Evolutionary conservation across 495 filamentous ascomycete species (phyloP).

Genomic region (Mycothermus thermophilus): DNA sequence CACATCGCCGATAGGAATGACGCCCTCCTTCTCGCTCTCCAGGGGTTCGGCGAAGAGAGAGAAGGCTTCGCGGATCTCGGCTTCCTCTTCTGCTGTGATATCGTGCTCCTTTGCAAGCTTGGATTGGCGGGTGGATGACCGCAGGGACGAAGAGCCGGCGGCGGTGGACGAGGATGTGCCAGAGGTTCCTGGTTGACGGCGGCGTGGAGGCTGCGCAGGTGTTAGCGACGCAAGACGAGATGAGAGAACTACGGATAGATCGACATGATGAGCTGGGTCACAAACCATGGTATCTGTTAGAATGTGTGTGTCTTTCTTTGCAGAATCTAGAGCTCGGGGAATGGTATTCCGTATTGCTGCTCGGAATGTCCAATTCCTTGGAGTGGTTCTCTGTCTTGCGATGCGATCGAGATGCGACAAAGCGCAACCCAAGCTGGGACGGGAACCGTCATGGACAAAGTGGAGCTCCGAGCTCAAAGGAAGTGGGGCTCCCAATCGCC

Average conservation of each 20-base stretch:
- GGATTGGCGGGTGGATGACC: slow-evolving; percentile 35
- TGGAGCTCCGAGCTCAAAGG: not conserved
- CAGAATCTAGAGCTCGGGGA: not conserved
- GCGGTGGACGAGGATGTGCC: slow-evolving; percentile 11
- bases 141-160: slow-evolving; percentile 9
- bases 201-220: slow-evolving; percentile 26
- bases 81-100: slow-evolving; percentile 68
- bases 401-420: slow-evolving; percentile 4
- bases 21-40: slow-evolving; percentile 53
- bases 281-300: no score
- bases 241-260: no score
- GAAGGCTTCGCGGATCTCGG: slow-evolving; percentile 84
- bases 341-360: not conserved
- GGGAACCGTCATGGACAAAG: not conserved
- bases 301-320: no score
- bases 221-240: no score
- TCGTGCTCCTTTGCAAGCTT: slow-evolving; percentile 82
- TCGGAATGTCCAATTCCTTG: not conserved
- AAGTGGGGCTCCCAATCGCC: slow-evolving; percentile 5
- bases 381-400: no score
- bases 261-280: no score
- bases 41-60: slow-evolving; percentile 61
- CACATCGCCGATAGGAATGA: slow-evolving; percentile 65
- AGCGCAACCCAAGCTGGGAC: not conserved
- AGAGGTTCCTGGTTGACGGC: slow-evolving; percentile 20